Conservation (phyloP, 257 asterid species). For the Petrea volubilis region DNA sequence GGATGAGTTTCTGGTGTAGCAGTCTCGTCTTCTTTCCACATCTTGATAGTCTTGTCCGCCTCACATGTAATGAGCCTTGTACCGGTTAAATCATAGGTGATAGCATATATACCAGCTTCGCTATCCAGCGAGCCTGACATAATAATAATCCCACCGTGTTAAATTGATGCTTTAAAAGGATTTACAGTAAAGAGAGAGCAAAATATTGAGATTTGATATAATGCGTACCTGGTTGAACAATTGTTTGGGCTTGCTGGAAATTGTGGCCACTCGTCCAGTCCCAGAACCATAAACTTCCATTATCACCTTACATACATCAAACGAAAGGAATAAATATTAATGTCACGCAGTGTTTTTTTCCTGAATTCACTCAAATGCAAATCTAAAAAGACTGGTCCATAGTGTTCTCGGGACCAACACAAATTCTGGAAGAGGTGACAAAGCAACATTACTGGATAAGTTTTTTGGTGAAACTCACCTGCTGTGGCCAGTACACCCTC, state of each 20-base stretch:
- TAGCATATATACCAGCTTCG: conserved; percentile 90
- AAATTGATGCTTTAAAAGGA: not conserved
- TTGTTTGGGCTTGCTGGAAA: conserved; percentile 94
- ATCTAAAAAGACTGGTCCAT: not conserved
- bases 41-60: conserved; percentile 94
- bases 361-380: not conserved
- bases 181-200: not conserved
- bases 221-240: conserved; percentile 88
- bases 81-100: conserved; percentile 68
- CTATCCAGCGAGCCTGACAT: conserved; percentile 88
- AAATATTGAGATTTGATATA: not conserved
- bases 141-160: not conserved
- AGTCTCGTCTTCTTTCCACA: conserved; percentile 93
- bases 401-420: not conserved
- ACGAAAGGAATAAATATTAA: conserved; percentile 14
- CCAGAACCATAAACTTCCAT: conserved; percentile 99
- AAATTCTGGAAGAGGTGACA: too few species aligned
- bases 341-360: not conserved
- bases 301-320: conserved; percentile 62
- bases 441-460: too few species aligned
- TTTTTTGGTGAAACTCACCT: conserved; percentile 50
- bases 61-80: conserved; percentile 89
- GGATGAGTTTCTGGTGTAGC: conserved; percentile 97
- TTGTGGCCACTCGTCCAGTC: conserved; percentile 98
- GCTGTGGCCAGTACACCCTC: conserved; percentile 90